Conservation (phyloP, 164 flowering plant genomes). For the Nymphaea thermarum region DNA sequence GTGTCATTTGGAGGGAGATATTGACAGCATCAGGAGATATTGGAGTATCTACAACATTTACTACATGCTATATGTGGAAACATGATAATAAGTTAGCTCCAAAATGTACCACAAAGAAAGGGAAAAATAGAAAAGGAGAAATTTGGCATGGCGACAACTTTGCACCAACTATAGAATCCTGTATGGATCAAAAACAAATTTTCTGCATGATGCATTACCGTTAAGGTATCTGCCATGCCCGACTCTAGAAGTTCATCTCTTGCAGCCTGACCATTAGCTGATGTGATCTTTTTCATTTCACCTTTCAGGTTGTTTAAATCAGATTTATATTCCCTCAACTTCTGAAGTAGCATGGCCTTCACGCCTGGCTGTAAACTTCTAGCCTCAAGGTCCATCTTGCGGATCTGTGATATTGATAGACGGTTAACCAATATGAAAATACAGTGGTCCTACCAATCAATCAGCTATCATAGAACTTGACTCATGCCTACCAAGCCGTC, state of each 20-base stretch:
- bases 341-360: constrained; percentile 71
- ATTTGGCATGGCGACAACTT: no score
- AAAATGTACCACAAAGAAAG: no score
- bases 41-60: no score
- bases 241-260: constrained; percentile 84
- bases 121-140: no score
- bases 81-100: no score
- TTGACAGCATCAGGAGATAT: no score
- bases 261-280: constrained; percentile 40
- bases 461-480: neutral
- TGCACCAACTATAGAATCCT: no score
- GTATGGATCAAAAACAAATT: neutral
- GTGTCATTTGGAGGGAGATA: no score
- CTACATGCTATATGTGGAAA: no score
- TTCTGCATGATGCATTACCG: constrained; percentile 22
- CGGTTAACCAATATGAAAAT: neutral
- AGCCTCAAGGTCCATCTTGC: constrained; percentile 91
- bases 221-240: constrained; percentile 71
- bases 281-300: constrained; percentile 56
- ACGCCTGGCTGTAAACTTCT: constrained; percentile 83
- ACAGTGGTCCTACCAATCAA: neutral
- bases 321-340: constrained; percentile 80
- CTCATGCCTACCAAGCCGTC: constrained; percentile 53
- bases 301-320: constrained; percentile 76
- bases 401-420: constrained; percentile 25